phyloP scores from a whole-genome alignment of 257 asterid genomes.

The Jacaranda copaia region DNA sequence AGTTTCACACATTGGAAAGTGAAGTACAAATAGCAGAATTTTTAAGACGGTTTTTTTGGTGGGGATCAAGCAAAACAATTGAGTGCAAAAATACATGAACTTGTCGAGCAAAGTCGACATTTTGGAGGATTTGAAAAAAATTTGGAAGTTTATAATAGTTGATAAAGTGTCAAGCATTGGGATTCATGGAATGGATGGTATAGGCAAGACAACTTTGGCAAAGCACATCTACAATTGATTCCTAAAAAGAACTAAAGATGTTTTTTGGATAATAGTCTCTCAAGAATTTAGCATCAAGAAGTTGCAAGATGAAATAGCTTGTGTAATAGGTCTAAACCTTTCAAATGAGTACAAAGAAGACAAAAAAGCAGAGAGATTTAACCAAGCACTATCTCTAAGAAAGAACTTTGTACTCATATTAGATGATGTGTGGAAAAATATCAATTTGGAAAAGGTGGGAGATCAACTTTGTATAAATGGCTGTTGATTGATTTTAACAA shows the following conservation, averaged over 20 bases:
- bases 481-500: background rate
- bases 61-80: too few relatives aligned
- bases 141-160: too few relatives aligned
- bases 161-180: too few relatives aligned
- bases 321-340: background rate
- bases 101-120: too few relatives aligned
- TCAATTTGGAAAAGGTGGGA: constrained; percentile 24
- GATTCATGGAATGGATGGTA: background rate
- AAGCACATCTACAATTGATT: constrained; percentile 23
- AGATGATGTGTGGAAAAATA: constrained; percentile 31
- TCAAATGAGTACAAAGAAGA: background rate
- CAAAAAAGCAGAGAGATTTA: constrained; percentile 11
- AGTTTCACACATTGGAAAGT: too few relatives aligned
- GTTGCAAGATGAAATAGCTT: constrained; percentile 29
- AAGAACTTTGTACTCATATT: constrained; percentile 28
- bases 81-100: too few relatives aligned
- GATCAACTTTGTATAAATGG: background rate
- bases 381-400: background rate
- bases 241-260: constrained; percentile 11
- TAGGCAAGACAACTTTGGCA: constrained; percentile 37
- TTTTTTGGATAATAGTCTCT: constrained; percentile 34
- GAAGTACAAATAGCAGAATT: too few relatives aligned
- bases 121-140: too few relatives aligned
- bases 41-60: too few relatives aligned
- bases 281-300: constrained; percentile 19